Evolutionary conservation across 257 asterid species (phyloP), one percentile per base, ranked within the genome.

Genomic region (Hygrophila difformis): DNA sequence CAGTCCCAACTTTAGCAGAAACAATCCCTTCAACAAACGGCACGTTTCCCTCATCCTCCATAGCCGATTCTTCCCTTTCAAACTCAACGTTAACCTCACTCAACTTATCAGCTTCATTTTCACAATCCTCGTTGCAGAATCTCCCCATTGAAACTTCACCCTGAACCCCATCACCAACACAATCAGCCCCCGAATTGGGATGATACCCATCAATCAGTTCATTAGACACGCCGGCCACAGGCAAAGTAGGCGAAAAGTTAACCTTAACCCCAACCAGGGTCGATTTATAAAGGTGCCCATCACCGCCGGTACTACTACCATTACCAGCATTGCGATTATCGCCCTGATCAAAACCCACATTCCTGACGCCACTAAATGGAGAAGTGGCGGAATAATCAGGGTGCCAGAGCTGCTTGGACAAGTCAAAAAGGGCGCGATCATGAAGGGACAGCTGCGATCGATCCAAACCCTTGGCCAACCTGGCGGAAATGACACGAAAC

Each of bases 1-100:
- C 52, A 3, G 60, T 53, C 18, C 15, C 65, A 13, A 39, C 39
- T 17, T 60, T 31, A 20, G 14, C 34, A 13, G 10, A 42, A 20
- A 20, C 53, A 13, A 48, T 44, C 44, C 44, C 58, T 8, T 28
- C 55, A 2, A 33, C 69, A n/a, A 12, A n/a, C 0, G 19, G 26
- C 42, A 53, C 42, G 6, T 17, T 37, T 20, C 43, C 65, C 9
- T 46, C 61, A 18, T 59, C 65, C 34, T 16, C 64, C 63, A 40
- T 41, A 12, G 39, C 55, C 8, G 31, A 58, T 9, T 57, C 69
- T 13, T 44, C 68, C 50, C 59, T 71, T 56, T 75, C 93, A 42
- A 78, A 66, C 62, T 74, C 72, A 69, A 81, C 93, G 64, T 81
- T 74, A 64, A 81, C 95, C 74, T 78, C 95, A 12, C 82, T 85